Evolutionary conservation across 805 yeast species (phyloP).

Genomic region (Limtongia smithiae): DNA sequence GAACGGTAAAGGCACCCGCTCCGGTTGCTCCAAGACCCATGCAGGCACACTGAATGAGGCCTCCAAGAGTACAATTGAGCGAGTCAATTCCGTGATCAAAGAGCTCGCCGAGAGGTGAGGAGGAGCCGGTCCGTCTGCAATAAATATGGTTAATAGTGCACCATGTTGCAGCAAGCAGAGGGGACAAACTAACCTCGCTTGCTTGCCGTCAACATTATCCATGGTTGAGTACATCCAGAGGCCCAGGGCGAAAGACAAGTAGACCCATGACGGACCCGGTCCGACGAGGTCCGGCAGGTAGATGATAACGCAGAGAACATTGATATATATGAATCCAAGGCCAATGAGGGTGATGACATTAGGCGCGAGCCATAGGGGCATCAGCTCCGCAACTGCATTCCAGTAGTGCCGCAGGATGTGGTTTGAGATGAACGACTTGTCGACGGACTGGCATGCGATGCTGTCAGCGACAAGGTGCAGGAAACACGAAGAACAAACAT

Average conservation of each 20-base stretch:
- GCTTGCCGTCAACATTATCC: conserved; percentile 96
- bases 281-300: conserved; percentile 66
- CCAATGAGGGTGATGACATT: conserved; percentile 85
- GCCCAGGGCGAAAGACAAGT: conserved; percentile 73
- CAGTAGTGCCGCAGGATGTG: conserved; percentile 82
- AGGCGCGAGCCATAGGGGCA: conserved; percentile 93
- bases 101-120: conserved; percentile 92
- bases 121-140: conserved; percentile 61
- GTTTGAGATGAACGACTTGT: conserved; percentile 74
- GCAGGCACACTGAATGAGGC: conserved; percentile 70
- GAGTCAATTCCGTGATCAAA: conserved; percentile 87
- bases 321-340: conserved; percentile 60
- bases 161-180: not conserved
- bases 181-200: conserved; percentile 57
- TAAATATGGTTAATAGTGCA: too few species aligned
- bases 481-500: conserved; percentile 3
- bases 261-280: conserved; percentile 69
- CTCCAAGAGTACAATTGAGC: conserved; percentile 74
- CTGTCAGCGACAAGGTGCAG: too few species aligned
- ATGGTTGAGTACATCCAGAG: conserved; percentile 90
- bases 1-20: conserved; percentile 69
- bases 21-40: conserved; percentile 74
- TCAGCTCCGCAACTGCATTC: conserved; percentile 69
- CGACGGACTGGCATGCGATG: conserved; percentile 49
- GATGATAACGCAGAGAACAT: conserved; percentile 59